A percentile compares a stretch with the other conserved stretches of the same genome.
Evolutionary conservation across 116 monocot genomes (phyloP).

Genomic region (Trichopus zeylanicus): DNA sequence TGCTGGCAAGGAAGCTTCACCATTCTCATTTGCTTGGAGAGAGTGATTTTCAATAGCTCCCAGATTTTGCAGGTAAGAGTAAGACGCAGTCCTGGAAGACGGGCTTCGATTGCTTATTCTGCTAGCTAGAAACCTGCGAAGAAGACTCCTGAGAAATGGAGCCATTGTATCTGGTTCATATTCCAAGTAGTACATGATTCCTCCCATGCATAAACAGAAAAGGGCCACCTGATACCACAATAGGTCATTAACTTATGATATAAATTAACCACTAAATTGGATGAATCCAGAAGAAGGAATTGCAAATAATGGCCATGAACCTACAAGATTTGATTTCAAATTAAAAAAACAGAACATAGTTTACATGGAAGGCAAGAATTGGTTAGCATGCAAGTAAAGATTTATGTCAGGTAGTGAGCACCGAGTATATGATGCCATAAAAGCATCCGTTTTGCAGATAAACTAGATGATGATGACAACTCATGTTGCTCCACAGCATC

Average conservation of each 20-base stretch:
- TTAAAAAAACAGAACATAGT: no score
- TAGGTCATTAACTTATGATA: neutral
- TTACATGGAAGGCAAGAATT: no score
- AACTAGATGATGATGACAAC: neutral
- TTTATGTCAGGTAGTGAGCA: neutral
- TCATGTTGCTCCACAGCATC: neutral
- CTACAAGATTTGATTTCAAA: no score
- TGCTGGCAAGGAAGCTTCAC: slow-evolving; percentile 5
- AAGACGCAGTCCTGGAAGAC: slow-evolving; percentile 43
- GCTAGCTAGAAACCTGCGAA: slow-evolving; percentile 82
- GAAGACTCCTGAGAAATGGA: slow-evolving; percentile 76
- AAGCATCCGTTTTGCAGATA: neutral
- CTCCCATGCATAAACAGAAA: slow-evolving; percentile 92
- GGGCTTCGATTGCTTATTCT: slow-evolving; percentile 82
- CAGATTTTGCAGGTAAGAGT: slow-evolving; percentile 46
- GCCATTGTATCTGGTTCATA: slow-evolving; percentile 96
- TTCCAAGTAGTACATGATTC: slow-evolving; percentile 96
- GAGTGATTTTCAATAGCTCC: slow-evolving; percentile 26
- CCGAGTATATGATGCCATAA: neutral
- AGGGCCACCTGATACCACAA: slow-evolving; percentile 64
- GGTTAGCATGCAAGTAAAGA: no score
- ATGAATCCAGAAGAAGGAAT: no score
- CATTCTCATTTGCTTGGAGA: slow-evolving; percentile 12
- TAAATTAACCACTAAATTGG: neutral
- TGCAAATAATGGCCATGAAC: no score